Base-by-base conservation (phyloP, 257 asterid genomes). In the Gynochthodes officinalis region DNA sequence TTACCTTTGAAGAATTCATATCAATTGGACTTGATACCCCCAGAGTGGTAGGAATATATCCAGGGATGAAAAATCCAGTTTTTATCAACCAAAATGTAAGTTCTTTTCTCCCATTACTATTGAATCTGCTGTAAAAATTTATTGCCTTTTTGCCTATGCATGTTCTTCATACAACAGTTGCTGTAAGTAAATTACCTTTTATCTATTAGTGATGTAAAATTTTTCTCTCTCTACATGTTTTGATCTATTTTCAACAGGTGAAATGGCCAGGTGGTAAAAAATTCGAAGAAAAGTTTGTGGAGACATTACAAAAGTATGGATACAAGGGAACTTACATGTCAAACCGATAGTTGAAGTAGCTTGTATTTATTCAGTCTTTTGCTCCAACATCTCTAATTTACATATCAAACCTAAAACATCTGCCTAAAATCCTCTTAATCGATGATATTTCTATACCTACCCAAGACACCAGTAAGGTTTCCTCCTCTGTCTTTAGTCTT, bases 381-480 rank as follows among this genome's bases (percentile, higher is more conserved):
- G 99, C 98, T 33, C 97, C 98, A 23, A 84, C 97, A 25, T 90
- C 98, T 63, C 92, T 95, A 59, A 80, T 86, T 43, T 85, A 89
- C 75, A 72, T 89, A 54, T 87, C 99, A 19, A 90, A 89, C 68
- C 84, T 59, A 44, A 92, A 97, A 0, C 88, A 91, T 73, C 88
- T 95, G 58, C 99, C 99, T 64, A 95, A 89, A 82, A 73, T 95
- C 63, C 79, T 92, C 69, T 80, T 95, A 21, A 95, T 92, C 55
- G 96, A 86, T 78, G 92, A 90, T 65, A 52, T 50, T 0, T 71
- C 70, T 7, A 73, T 76, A 1, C 88, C 87, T 57, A 91, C 99
- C 37, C 92, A 92, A 83, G 99, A 95, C 79, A 95, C 99, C 32
- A 92, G 92, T 75, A 97, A 95, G 98, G 99, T 94, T 72, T 40